Evolutionary conservation across 139 green algal genomes (phyloP), one percentile per base, ranked within the genome.

Genomic region (Limnomonas spitsbergensis): DNA sequence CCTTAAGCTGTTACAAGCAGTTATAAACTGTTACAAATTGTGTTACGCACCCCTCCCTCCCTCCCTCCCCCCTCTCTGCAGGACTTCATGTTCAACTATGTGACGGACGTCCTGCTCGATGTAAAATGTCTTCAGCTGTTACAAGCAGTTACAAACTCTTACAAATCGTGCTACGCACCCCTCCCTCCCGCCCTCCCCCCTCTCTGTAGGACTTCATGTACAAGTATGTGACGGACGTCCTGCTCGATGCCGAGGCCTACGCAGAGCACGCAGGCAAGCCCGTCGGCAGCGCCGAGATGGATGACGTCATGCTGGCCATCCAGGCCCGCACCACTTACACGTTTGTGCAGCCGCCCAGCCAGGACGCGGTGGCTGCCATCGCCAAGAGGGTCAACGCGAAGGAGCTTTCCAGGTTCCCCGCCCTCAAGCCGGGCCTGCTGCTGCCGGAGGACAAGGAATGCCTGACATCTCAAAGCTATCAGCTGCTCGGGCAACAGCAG

Each of bases 161-260:
- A n/a, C n/a, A n/a, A n/a, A n/a, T n/a, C n/a, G n/a, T n/a, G n/a
- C n/a, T n/a, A n/a, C n/a, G n/a, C n/a, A n/a, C n/a, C n/a, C n/a
- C n/a, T n/a, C n/a, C n/a, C n/a, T n/a, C n/a, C n/a, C n/a, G n/a
- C n/a, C n/a, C n/a, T n/a, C n/a, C n/a, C n/a, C n/a, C n/a, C n/a
- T n/a, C n/a, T 20, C 84, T 95, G 6, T 52, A 95, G 32, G 90
- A 96, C 56, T 95, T 97, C 40, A 87, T 95, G 66, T 95, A 94
- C 78, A 79, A 88, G 2, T 94, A 96, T 68, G 82, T 87, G 0
- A 83, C 87, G 0, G 92, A 93, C 1, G 83, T 93, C 6, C 83
- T 97, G 34, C 79, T 89, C 32, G 91, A 94, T 53, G 91, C 93
- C 29, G 84, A 95, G 74, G 89, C 81, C 0, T 89, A 83, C 53